Percentiles rank a stretch among this genome's conserved stretches.
phyloP scores from a whole-genome alignment of 2,329 filamentous ascomycete genomes.

The Fusarium transvaalense region DNA sequence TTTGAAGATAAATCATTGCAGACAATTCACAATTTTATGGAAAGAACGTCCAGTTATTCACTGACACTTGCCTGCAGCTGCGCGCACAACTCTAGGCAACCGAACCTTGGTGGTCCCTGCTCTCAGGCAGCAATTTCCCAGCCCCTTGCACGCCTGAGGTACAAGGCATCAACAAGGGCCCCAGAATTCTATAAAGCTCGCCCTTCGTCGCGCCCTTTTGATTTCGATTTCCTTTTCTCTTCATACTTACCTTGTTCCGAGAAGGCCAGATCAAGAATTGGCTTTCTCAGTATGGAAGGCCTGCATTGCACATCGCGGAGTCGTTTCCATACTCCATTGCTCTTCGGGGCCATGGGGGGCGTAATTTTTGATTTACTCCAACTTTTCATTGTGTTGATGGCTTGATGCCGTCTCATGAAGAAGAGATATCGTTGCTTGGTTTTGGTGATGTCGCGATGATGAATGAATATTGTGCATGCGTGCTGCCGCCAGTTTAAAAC shows the following conservation, averaged over 20 bases:
- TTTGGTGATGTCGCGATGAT: accelerated
- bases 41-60: neutral
- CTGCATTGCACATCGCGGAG: conserved; percentile 70
- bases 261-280: conserved; percentile 60
- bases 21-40: conserved; percentile 3
- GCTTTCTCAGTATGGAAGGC: conserved; percentile 59
- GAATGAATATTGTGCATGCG: accelerated
- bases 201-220: conserved; percentile 5
- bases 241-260: conserved; percentile 68
- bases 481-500: too few species aligned
- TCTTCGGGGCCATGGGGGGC: conserved; percentile 67
- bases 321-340: conserved; percentile 62
- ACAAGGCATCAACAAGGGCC: conserved; percentile 12
- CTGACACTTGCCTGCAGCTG: neutral
- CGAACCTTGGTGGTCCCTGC: neutral
- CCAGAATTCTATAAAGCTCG: conserved; percentile 52
- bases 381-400: conserved; percentile 61
- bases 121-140: conserved; percentile 19
- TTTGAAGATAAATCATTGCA: neutral
- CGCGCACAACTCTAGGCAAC: conserved; percentile 3
- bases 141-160: conserved; percentile 20
- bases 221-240: conserved; percentile 54
- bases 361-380: conserved; percentile 65
- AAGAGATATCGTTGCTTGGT: conserved; percentile 51
- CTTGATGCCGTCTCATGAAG: conserved; percentile 58